Evolutionary conservation across 1,139 yeast species (phyloP), one percentile per base, ranked within the genome.

Genomic region (Kodamaea anthophila): DNA sequence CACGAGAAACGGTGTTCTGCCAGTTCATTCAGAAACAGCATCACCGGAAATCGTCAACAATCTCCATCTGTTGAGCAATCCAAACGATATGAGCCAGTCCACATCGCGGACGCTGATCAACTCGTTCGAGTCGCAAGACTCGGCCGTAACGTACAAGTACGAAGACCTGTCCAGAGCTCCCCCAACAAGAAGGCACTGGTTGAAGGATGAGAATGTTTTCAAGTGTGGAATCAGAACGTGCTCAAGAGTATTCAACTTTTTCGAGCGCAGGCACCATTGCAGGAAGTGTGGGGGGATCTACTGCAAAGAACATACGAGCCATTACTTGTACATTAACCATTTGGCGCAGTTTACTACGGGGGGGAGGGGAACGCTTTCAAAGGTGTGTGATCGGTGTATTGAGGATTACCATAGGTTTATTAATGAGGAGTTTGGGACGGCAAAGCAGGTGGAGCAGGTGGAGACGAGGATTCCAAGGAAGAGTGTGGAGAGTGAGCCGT

Each of bases 181-280:
- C 2, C 86, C 87, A 2, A 72, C 82, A 0, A 60, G 74, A 31
- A 62, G 59, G 23, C 96, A 87, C 52, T 87, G 96, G 96, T 62
- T 77, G 28, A 77, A 84, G 23, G 94, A 87, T 51, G 70, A 70
- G 27, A 52, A 70, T 10, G 74, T 84, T 16, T 57, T 62, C 26
- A 65, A 71, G 29, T 87, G 96, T 51, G 69, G 72, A n/a, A 68
- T 70, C 15, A 43, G 51, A 2, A 9, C 41, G n/a, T 87, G 96
- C 56, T 60, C 66, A 35, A 70, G 70, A 53, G 51, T 70, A 34
- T 74, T 83, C 53, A 75, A 83, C 29, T 77, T 82, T 47, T 74
- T 85, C 53, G 94, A 87, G 44, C 71, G 97, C 39, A 75, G 93
- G 36, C 97, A 88, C 51, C 97, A 88, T 57, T 88, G 97, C 51